Percentiles rank a stretch among this genome's conserved stretches.
Conservation (phyloP, 169 alveolate species). For the Eimeria acervulina region DNA sequence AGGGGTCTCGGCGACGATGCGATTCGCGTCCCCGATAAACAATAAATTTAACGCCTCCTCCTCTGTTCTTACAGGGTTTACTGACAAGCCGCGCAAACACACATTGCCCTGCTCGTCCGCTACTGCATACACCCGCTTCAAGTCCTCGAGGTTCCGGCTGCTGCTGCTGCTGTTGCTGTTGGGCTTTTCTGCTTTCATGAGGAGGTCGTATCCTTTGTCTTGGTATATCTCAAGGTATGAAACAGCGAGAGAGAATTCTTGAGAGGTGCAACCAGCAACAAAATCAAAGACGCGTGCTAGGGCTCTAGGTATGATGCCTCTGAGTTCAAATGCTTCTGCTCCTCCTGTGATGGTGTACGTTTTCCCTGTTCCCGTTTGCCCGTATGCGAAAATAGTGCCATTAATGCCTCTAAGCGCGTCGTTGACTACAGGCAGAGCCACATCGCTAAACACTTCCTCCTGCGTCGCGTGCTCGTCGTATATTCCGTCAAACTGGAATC, state of each 20-base stretch:
- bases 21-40: conserved; percentile 96
- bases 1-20: conserved; percentile 97
- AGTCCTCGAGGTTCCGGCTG: background rate
- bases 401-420: conserved; percentile 88
- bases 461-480: conserved; percentile 89
- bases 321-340: conserved; percentile 90
- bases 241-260: conserved; percentile 90
- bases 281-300: conserved; percentile 92
- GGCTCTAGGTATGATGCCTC: conserved; percentile 96
- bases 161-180: background rate
- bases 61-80: conserved; percentile 94
- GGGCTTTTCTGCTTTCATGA: conserved; percentile 65
- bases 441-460: conserved; percentile 91
- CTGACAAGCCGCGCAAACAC: conserved; percentile 93
- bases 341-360: conserved; percentile 95
- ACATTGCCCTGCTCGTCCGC: conserved; percentile 94
- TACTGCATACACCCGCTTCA: conserved; percentile 19
- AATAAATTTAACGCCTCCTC: conserved; percentile 96
- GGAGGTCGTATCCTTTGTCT: conserved; percentile 95
- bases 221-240: conserved; percentile 96
- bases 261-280: conserved; percentile 88
- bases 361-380: conserved; percentile 95
- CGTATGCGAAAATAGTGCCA: conserved; percentile 95
- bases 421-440: conserved; percentile 87
- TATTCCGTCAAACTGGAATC: conserved; percentile 90